These are phyloP conservation scores for Backusella tarrabulga DNA, from an alignment of 192 early-diverging fungal species.

Conservation along the genomic window DNA sequence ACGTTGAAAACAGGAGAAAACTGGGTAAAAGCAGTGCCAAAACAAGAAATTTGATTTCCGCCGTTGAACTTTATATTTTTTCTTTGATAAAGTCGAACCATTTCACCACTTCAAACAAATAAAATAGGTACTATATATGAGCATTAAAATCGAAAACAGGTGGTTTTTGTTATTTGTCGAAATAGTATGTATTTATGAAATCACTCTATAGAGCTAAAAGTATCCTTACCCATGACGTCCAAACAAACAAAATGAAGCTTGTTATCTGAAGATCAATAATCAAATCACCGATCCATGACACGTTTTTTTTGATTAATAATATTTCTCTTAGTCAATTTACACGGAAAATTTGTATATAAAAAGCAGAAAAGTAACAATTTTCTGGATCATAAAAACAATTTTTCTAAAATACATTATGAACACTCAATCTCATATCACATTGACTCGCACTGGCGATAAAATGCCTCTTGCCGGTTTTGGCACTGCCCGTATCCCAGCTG, in stretches of 20 bases:
- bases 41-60: not conserved
- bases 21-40: too few relatives aligned
- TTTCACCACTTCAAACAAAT: too few relatives aligned
- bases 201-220: not conserved
- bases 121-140: too few relatives aligned
- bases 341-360: not conserved
- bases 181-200: not conserved
- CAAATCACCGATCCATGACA: not conserved
- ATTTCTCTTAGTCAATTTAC: not conserved
- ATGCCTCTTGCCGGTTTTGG: constrained; percentile 57
- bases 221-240: not conserved
- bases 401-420: not conserved
- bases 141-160: not conserved
- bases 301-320: not conserved
- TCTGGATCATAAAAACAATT: too few relatives aligned
- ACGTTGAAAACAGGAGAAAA: too few relatives aligned
- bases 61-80: not conserved
- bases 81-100: too few relatives aligned
- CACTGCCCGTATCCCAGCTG: constrained; percentile 46
- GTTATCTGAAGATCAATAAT: not conserved
- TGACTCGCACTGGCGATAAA: constrained; percentile 44
- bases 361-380: not conserved
- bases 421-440: constrained; percentile 2
- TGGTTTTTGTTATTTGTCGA: not conserved
- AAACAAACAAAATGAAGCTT: too few relatives aligned